phyloP scores from a whole-genome alignment of 331 rosid species.

The Malus hybrid region DNA sequence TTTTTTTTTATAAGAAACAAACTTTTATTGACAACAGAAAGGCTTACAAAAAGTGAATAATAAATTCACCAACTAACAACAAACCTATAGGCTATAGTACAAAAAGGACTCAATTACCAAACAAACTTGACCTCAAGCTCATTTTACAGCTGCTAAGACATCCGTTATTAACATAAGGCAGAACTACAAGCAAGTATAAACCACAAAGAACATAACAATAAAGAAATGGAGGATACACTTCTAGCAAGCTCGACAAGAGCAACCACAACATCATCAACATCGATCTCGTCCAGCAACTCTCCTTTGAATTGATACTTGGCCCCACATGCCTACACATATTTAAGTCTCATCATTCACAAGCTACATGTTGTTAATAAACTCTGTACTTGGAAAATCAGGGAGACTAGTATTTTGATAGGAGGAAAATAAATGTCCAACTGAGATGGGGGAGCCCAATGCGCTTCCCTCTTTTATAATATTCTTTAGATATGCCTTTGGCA shows the following conservation, averaged over 20 bases:
- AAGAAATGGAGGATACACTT: conserved; percentile 40
- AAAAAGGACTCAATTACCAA: too few relatives aligned
- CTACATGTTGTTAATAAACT: not conserved
- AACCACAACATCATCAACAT: conserved; percentile 95
- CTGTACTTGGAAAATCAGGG: not conserved
- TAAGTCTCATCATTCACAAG: conserved; percentile 16
- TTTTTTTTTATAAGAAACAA: too few relatives aligned
- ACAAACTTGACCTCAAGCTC: too few relatives aligned
- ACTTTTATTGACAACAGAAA: too few relatives aligned
- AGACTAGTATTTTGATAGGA: not conserved
- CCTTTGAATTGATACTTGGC: conserved; percentile 61
- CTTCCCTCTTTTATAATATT: not conserved
- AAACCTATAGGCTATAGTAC: too few relatives aligned
- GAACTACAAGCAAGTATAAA: not conserved
- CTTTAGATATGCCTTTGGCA: not conserved
- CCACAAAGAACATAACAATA: not conserved
- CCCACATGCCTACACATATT: conserved; percentile 76
- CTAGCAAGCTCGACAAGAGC: conserved; percentile 83
- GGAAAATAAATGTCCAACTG: not conserved
- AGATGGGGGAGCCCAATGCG: not conserved
- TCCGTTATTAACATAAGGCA: not conserved
- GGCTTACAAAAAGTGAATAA: too few relatives aligned
- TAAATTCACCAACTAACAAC: too few relatives aligned
- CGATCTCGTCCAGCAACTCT: conserved; percentile 75
- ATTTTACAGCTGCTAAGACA: too few relatives aligned